These are phyloP conservation scores for Fusarium coicis DNA, from an alignment of 2,329 filamentous ascomycete species.

Conservation along the genomic window DNA sequence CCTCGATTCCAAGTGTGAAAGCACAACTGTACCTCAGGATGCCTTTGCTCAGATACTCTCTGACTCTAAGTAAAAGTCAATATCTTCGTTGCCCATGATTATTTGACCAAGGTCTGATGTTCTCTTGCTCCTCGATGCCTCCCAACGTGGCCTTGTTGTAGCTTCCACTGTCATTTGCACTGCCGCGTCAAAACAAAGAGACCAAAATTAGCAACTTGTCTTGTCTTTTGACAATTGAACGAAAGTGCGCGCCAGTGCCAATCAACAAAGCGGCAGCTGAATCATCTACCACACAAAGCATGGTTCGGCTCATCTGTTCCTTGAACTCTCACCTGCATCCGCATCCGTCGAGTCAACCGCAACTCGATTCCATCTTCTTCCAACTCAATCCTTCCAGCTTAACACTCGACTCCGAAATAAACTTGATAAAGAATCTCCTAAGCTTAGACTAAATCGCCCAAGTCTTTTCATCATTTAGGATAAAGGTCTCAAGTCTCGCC, in stretches of 20 bases:
- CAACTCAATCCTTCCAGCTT: neutral
- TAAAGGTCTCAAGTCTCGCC: no score
- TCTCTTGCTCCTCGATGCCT: no score
- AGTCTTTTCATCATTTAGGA: neutral
- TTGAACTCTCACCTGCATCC: no score
- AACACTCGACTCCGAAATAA: neutral
- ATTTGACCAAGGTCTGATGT: no score
- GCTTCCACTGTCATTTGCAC: neutral
- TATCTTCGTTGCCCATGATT: no score
- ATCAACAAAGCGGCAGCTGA: neutral
- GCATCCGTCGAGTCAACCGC: neutral
- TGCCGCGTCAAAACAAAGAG: neutral
- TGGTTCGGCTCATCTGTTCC: neutral
- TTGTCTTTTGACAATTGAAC: neutral
- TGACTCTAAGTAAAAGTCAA: no score
- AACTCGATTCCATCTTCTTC: neutral
- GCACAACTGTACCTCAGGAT: no score
- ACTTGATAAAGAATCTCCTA: neutral
- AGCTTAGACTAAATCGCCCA: fast-evolving
- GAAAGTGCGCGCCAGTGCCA: neutral
- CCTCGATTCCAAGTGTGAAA: no score
- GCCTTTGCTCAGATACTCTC: no score
- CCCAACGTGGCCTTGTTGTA: neutral
- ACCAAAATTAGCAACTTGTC: neutral
- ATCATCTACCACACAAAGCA: neutral